Evolutionary conservation across 768 basidiomycete species (phyloP).

Genomic region (Leccinellum luteum): DNA sequence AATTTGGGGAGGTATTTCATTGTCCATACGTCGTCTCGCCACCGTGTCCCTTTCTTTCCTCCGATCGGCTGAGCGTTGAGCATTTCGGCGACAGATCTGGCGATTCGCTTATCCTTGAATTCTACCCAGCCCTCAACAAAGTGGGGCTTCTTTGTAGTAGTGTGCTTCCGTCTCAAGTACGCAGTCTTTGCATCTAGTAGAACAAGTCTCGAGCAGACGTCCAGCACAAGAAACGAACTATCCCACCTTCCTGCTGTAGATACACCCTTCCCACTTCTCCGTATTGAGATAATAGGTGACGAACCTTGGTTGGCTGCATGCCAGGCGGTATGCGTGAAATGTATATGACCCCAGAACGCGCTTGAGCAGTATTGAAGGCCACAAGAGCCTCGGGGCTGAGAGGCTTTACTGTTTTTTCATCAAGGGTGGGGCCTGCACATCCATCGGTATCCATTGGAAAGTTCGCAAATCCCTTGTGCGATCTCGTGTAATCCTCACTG

Average conservation of each 20-base stretch:
- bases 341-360: constrained; percentile 84
- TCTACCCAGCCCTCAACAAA: constrained; percentile 99
- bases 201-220: neutral
- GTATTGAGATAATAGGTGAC: constrained; percentile 86
- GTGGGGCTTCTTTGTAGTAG: constrained; percentile 79
- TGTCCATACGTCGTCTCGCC: constrained; percentile 98
- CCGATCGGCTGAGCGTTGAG: constrained; percentile 95
- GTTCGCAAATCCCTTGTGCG: no score
- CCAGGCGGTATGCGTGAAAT: constrained; percentile 96
- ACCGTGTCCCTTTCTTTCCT: constrained; percentile 85
- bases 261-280: constrained; percentile 93
- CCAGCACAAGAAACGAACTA: neutral
- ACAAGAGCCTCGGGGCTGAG: constrained; percentile 73
- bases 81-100: constrained; percentile 89
- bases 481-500: no score
- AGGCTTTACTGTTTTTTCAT: constrained; percentile 60
- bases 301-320: constrained; percentile 95
- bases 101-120: constrained; percentile 91
- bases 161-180: constrained; percentile 77
- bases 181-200: constrained; percentile 83
- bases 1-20: constrained; percentile 98
- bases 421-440: constrained; percentile 45
- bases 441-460: constrained; percentile 45
- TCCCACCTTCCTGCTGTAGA: constrained; percentile 85
- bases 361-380: constrained; percentile 69